A percentile compares a stretch with the other conserved stretches of the same genome.
These are phyloP conservation scores for Flaveria floridana DNA, from an alignment of 140 eudicot genomes.

Conservation along the genomic window DNA sequence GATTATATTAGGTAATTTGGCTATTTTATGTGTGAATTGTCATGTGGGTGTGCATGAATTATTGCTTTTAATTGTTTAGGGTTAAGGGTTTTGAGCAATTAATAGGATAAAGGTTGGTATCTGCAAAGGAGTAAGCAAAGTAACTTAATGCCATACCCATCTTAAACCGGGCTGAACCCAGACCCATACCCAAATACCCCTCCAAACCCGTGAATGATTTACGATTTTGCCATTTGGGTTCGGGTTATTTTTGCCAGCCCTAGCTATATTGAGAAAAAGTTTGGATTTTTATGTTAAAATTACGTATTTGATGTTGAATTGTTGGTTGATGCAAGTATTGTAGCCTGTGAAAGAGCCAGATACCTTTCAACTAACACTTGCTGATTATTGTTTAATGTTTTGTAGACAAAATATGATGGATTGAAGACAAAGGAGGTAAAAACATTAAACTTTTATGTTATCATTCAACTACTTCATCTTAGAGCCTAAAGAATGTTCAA, in stretches of 20 bases:
- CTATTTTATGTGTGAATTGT: slow-evolving; percentile 2
- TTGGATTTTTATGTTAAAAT: not conserved
- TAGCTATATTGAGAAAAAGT: not conserved
- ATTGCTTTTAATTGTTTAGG: too few relatives aligned
- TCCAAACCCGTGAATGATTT: not conserved
- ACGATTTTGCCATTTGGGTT: not conserved
- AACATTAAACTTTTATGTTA: not conserved
- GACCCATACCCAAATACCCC: not conserved
- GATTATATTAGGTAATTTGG: not conserved
- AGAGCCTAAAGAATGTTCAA: not conserved
- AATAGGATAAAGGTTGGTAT: slow-evolving; percentile 7
- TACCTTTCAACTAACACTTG: slow-evolving; percentile 14
- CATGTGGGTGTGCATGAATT: not conserved
- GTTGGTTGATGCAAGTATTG: slow-evolving; percentile 9
- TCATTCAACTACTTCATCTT: not conserved
- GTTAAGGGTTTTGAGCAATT: not conserved
- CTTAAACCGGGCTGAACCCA: too few relatives aligned
- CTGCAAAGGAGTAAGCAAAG: not conserved
- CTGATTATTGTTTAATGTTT: slow-evolving; percentile 19
- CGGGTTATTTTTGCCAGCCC: not conserved
- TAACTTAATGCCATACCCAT: too few relatives aligned
- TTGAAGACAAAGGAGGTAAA: slow-evolving; percentile 79
- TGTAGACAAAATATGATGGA: slow-evolving; percentile 63
- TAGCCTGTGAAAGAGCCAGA: not conserved
- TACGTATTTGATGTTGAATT: not conserved